A percentile compares a stretch with the other conserved stretches of the same genome.
phyloP scores from a whole-genome alignment of 2,329 filamentous ascomycete species.

The Sporothrix protearum region DNA sequence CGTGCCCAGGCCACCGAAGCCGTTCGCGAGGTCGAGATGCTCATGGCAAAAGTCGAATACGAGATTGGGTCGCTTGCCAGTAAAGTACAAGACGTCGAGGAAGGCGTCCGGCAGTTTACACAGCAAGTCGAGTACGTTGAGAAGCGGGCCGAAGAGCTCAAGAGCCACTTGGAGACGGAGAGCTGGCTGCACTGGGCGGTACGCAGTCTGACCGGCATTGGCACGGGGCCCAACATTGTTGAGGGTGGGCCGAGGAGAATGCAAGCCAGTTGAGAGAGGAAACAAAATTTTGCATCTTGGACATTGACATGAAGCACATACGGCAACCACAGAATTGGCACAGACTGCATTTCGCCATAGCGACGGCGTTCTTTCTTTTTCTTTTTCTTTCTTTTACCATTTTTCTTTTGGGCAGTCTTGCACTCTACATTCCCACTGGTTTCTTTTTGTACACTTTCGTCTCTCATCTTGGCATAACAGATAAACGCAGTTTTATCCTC shows the following conservation, averaged over 20 bases:
- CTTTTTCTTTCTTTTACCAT: not conserved
- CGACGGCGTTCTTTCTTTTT: conserved; percentile 13
- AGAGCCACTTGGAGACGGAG: conserved; percentile 60
- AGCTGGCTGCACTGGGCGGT: conserved; percentile 64
- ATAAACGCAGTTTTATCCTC: not conserved
- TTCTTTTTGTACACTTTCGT: too few species aligned
- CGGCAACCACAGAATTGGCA: not conserved
- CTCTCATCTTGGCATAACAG: not conserved
- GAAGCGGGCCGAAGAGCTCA: conserved; percentile 58
- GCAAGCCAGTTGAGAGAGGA: not conserved
- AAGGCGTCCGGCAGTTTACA: conserved; percentile 75
- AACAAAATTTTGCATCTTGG: not conserved
- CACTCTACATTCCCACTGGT: not conserved
- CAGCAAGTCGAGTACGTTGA: conserved; percentile 71
- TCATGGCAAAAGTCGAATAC: conserved; percentile 85
- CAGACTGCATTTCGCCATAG: conserved; percentile 1
- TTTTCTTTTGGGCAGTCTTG: not conserved
- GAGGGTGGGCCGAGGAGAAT: not conserved
- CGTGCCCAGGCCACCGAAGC: conserved; percentile 64
- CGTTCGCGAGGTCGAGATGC: conserved; percentile 72
- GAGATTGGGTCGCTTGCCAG: conserved; percentile 77
- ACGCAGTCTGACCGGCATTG: conserved; percentile 58
- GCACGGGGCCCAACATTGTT: conserved; percentile 55
- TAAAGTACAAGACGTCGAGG: conserved; percentile 83
- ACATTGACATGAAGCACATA: not conserved